phyloP scores from a whole-genome alignment of 2,329 filamentous ascomycete species.

The Leptographium radiaticola region DNA sequence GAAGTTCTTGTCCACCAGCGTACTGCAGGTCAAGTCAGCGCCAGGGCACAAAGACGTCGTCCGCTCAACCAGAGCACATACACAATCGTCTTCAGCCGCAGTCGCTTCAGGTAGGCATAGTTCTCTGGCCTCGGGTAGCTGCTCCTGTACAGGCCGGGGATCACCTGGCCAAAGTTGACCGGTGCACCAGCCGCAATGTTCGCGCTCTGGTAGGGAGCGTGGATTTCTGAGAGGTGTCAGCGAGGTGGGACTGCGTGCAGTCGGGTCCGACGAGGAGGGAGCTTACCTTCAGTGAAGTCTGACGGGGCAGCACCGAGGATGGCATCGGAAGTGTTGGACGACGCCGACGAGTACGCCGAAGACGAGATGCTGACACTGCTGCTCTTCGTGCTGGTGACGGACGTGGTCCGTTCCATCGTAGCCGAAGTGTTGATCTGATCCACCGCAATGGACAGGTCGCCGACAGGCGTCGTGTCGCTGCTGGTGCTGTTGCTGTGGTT shows the following conservation, averaged over 20 bases:
- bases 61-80: constrained; percentile 26
- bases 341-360: constrained; percentile 2
- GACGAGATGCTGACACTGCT: constrained; percentile 9
- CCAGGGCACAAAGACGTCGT: background rate
- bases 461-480: background rate
- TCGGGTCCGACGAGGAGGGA: background rate
- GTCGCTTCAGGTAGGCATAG: constrained; percentile 51
- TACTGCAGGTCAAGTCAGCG: constrained; percentile 25
- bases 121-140: constrained; percentile 64
- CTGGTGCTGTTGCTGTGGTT: background rate
- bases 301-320: background rate
- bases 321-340: constrained; percentile 1
- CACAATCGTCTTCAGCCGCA: constrained; percentile 70
- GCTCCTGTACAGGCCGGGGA: constrained; percentile 66
- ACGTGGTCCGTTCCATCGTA: background rate
- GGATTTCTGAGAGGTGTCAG: background rate
- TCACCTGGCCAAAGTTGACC: constrained; percentile 63
- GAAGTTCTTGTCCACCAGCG: constrained; percentile 50
- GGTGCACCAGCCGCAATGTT: constrained; percentile 26
- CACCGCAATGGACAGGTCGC: background rate
- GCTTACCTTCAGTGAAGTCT: constrained; percentile 2
- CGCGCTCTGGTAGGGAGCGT: background rate
- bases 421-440: background rate
- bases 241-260: background rate
- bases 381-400: background rate